Evolutionary conservation across 202 grass and related monocot species (phyloP).

Genomic region (Tripidium arundinaceum): DNA sequence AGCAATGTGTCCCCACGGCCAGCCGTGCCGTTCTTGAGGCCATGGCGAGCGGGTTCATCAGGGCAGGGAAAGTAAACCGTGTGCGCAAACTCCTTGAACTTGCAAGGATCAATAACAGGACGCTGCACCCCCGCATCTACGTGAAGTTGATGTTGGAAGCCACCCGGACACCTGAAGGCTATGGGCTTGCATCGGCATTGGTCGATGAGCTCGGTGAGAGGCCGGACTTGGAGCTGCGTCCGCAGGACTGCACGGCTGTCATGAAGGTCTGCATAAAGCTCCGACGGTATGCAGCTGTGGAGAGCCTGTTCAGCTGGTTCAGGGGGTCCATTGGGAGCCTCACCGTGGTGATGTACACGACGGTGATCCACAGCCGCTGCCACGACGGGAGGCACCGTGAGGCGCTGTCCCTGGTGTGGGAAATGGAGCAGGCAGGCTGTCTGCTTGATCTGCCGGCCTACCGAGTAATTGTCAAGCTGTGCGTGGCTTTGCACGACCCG

Average conservation of each 20-base stretch:
- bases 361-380: constrained; percentile 68
- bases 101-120: constrained; percentile 53
- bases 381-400: constrained; percentile 56
- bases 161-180: constrained; percentile 52
- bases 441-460: constrained; percentile 87
- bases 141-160: constrained; percentile 70
- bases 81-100: constrained; percentile 62
- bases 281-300: constrained; percentile 48
- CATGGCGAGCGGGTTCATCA: constrained; percentile 66
- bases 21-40: constrained; percentile 68
- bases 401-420: constrained; percentile 72
- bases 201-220: constrained; percentile 54
- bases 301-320: constrained; percentile 76
- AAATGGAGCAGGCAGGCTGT: constrained; percentile 61
- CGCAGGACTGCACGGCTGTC: constrained; percentile 63
- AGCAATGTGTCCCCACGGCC: constrained; percentile 52
- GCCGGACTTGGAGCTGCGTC: constrained; percentile 46
- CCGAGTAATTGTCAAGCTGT: constrained; percentile 66
- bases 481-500: constrained; percentile 48
- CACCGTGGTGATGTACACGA: constrained; percentile 84
- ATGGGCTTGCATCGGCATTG: constrained; percentile 60
- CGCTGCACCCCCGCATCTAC: constrained; percentile 42
- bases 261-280: constrained; percentile 93
- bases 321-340: constrained; percentile 26
- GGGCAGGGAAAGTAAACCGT: constrained; percentile 49